A percentile compares a stretch with the other conserved stretches of the same genome.
Evolutionary conservation across 495 filamentous ascomycete genomes (phyloP).

Genomic region (Penicillium simplicissimum): DNA sequence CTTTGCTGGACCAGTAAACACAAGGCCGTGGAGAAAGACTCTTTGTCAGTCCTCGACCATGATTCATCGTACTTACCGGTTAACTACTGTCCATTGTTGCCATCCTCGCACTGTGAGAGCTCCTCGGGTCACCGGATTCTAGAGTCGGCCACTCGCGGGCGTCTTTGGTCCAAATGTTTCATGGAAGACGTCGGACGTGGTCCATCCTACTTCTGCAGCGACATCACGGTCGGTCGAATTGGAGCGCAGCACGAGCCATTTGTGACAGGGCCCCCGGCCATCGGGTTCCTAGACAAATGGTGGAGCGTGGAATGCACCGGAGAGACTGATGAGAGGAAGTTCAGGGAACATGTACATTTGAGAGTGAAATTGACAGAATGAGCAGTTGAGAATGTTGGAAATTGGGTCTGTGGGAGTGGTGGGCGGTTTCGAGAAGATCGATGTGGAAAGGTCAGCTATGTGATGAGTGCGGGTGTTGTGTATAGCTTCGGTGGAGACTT

Average conservation of each 20-base stretch:
- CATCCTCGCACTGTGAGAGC: slow-evolving; percentile 37
- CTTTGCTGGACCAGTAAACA: neutral
- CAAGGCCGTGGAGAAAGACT: neutral
- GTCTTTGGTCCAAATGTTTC: slow-evolving; percentile 32
- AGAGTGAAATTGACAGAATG: neutral
- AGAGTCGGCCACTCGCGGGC: slow-evolving; percentile 32
- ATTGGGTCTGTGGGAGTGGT: neutral
- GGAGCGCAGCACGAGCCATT: slow-evolving; percentile 23
- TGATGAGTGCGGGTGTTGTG: neutral
- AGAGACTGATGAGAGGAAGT: slow-evolving; percentile 2
- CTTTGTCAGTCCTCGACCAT: neutral
- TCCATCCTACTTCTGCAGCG: slow-evolving; percentile 26
- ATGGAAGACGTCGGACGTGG: slow-evolving; percentile 34
- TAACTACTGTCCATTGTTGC: slow-evolving; percentile 7
- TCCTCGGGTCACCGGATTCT: slow-evolving; percentile 39
- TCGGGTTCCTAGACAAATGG: slow-evolving; percentile 30
- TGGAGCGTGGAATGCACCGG: slow-evolving; percentile 31
- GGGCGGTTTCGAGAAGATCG: neutral
- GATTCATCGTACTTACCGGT: neutral
- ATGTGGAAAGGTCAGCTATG: neutral
- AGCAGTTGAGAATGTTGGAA: neutral
- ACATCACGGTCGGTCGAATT: slow-evolving; percentile 23
- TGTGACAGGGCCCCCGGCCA: slow-evolving; percentile 26
- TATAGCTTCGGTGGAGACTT: slow-evolving; percentile 1
- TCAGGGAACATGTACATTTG: neutral